Conservation (phyloP, 2,329 filamentous ascomycete genomes). For the Diplodia corticola region DNA sequence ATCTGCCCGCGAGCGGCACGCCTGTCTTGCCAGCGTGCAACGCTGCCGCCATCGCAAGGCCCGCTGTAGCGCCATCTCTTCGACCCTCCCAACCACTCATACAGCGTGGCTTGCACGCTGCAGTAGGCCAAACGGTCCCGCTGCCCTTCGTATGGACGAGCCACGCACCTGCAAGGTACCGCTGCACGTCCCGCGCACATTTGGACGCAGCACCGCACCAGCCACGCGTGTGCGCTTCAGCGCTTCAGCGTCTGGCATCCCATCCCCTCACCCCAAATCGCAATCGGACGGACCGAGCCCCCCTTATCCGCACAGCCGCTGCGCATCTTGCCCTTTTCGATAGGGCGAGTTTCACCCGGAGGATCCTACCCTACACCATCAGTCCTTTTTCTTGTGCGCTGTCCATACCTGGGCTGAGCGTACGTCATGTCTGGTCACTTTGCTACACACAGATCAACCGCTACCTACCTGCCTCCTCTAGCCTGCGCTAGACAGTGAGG, state of each 20-base stretch:
- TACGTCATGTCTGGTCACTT: not conserved
- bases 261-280: not conserved
- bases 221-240: not conserved
- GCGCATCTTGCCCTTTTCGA: not conserved
- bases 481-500: slow-evolving; percentile 2
- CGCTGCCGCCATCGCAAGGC: not conserved
- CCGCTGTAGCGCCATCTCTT: not conserved
- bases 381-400: not conserved
- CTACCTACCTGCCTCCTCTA: slow-evolving; percentile 2
- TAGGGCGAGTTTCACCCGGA: slow-evolving; percentile 11
- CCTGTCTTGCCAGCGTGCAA: not conserved
- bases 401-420: not conserved
- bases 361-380: not conserved
- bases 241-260: slow-evolving; percentile 3
- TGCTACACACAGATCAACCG: slow-evolving; percentile 10
- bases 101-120: slow-evolving; percentile 7
- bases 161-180: slow-evolving; percentile 17
- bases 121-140: slow-evolving; percentile 7
- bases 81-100: not conserved
- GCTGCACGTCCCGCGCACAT: not conserved
- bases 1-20: slow-evolving; percentile 8
- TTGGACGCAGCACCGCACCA: slow-evolving; percentile 15
- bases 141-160: slow-evolving; percentile 14
- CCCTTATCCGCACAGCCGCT: not conserved
- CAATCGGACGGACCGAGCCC: not conserved